Base-by-base conservation (phyloP, 495 filamentous ascomycete species). In the Aspergillus affinis region DNA sequence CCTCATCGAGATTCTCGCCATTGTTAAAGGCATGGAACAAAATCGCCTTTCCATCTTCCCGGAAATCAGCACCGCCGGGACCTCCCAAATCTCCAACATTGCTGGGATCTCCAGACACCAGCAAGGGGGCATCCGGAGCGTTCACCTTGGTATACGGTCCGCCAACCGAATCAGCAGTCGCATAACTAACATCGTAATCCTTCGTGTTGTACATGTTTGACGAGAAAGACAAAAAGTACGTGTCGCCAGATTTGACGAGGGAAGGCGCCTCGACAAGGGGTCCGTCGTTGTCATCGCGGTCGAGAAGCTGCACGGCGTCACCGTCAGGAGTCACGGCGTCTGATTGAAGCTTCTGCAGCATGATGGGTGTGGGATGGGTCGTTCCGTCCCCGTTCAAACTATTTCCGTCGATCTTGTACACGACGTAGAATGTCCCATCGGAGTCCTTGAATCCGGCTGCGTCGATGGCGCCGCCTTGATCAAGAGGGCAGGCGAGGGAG, bases 391-490 rank as follows among this genome's bases (percentile, higher is more conserved):
- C 61, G 20, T 84, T 82, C 36, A 85, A 60, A 61, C 75, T 78
- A 61, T 85, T 88, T 23, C 86, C 86, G 67, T 89, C 82, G 7
- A 88, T 73, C 62, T 88, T 88, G 73, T 83, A 88, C 1, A 83
- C 65, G 6, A 88, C 76, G 55, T 85, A 88, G 8, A 77, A 73
- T n/a, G 65, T 77, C 44, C 82, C 81, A 50, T 82, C 81, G 0
- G 51, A 59, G 61, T 87, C 83, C 13, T 64, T 48, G 66, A 84
- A 87, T 0, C 80, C 82, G 0, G 78, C 64, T 12, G 85, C 66
- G 55, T 88, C 85, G 65, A 88, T 87, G 2, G 85, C 77, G 4
- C 85, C 85, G 49, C 85, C 84, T 53, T 75, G 66, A 5, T 73
- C 61, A 0, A 79, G 61, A 8, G 76, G 79, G 54, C 86, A 88